Conservation (phyloP, 2,329 filamentous ascomycete species). For the Alternaria alternata region DNA sequence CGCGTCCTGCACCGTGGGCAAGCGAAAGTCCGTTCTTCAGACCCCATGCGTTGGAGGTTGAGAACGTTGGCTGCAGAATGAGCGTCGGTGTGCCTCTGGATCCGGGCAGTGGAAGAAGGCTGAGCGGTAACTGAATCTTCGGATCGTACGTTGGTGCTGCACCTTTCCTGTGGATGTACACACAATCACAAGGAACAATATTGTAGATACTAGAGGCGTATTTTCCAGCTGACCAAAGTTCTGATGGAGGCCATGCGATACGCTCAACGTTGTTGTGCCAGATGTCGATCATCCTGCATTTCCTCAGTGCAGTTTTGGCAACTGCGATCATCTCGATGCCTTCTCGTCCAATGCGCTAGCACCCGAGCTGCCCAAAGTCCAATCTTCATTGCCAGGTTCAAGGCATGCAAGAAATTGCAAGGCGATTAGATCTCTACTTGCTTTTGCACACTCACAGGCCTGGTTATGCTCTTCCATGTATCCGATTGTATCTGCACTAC, state of each 20-base stretch:
- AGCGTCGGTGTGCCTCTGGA: conserved; percentile 51
- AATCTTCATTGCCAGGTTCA: conserved; percentile 42
- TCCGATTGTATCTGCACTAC: conserved; percentile 29
- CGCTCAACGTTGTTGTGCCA: conserved; percentile 50
- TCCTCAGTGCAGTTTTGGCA: conserved; percentile 29
- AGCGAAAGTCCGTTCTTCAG: conserved; percentile 46
- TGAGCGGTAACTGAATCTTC: conserved; percentile 29
- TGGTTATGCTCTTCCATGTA: conserved; percentile 49
- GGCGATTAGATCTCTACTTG: conserved; percentile 50
- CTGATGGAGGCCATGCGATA: conserved; percentile 41
- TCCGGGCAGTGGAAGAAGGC: conserved; percentile 48
- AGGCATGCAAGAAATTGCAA: conserved; percentile 49
- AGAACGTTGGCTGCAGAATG: conserved; percentile 47
- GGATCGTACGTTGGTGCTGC: conserved; percentile 45
- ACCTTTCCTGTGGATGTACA: conserved; percentile 53
- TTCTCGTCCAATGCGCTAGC: conserved; percentile 3
- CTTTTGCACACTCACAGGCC: conserved; percentile 50
- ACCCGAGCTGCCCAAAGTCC: conserved; percentile 24
- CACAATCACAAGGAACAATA: conserved; percentile 18
- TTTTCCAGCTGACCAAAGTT: conserved; percentile 2
- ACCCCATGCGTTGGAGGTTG: conserved; percentile 36
- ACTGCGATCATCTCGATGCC: conserved; percentile 16
- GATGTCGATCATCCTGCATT: conserved; percentile 42
- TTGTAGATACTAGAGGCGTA: conserved; percentile 3
- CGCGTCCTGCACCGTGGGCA: conserved; percentile 50